Conservation (phyloP, 2,329 filamentous ascomycete genomes). For the Beauveria asiatica region DNA sequence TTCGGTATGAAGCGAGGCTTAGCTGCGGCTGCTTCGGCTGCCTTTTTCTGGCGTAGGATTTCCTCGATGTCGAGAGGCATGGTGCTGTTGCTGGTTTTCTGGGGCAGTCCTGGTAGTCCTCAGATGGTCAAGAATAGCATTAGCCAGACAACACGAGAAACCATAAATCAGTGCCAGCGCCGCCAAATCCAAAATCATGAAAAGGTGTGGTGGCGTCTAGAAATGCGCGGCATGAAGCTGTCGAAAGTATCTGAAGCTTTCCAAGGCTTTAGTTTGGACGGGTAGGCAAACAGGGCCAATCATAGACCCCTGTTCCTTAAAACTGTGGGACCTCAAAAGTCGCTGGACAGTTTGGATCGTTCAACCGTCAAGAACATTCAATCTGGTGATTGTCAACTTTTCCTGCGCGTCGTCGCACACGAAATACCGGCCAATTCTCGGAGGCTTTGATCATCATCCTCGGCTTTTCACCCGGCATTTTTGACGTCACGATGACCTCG, state of each 20-base stretch:
- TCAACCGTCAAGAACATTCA: not conserved
- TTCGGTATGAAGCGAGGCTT: conserved; percentile 86
- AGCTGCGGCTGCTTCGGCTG: conserved; percentile 71
- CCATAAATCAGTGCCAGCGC: conserved; percentile 7
- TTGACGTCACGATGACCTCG: conserved; percentile 25
- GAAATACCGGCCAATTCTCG: not conserved
- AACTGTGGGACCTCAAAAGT: conserved; percentile 1
- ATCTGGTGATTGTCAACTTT: not conserved
- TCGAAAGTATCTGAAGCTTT: not conserved
- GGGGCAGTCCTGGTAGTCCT: not conserved
- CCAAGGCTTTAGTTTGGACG: not conserved
- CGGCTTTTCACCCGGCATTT: not conserved
- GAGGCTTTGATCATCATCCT: not conserved
- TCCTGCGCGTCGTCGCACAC: not conserved
- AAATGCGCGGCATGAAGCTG: not conserved
- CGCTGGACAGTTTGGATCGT: not conserved
- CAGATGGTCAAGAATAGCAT: not conserved
- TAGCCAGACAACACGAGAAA: not conserved
- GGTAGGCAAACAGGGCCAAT: not conserved
- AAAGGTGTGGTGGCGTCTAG: not conserved
- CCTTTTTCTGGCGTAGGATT: conserved; percentile 75
- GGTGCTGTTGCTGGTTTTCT: not conserved
- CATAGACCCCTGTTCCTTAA: not conserved
- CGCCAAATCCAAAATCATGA: conserved; percentile 5
- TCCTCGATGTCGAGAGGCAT: conserved; percentile 71